Conservation (phyloP, 2,329 filamentous ascomycete genomes). For the Talaromyces sp. region DNA sequence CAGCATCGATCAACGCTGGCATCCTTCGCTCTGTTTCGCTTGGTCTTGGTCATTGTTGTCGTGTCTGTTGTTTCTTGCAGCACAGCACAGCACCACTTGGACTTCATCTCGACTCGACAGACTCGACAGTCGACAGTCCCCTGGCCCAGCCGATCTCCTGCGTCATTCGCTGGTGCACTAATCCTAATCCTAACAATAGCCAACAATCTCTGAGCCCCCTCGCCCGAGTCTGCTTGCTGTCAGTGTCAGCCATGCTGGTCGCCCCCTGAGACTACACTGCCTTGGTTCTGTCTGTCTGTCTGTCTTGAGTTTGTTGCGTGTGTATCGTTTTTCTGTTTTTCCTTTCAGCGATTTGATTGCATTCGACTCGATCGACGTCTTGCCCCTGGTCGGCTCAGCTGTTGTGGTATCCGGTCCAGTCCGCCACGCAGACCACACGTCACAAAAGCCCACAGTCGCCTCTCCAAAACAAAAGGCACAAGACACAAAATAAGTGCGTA, state of each 20-base stretch:
- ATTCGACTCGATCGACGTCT: not conserved
- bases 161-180: not conserved
- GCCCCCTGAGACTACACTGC: not conserved
- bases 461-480: not conserved
- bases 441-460: conserved; percentile 14
- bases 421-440: conserved; percentile 27
- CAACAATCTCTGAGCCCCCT: not conserved
- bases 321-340: conserved; percentile 1
- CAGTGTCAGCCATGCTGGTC: not conserved
- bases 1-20: not conserved
- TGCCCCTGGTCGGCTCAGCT: conserved; percentile 3
- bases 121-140: not conserved
- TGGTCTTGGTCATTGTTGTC: not conserved
- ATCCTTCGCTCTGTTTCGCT: not conserved
- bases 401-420: not conserved
- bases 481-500: not conserved
- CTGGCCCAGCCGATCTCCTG: not conserved
- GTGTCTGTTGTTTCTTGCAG: not conserved
- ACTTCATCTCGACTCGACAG: not conserved
- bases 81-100: too few species aligned
- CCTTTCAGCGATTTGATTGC: not conserved
- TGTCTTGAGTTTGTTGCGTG: not conserved
- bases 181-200: not conserved
- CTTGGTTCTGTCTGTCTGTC: not conserved
- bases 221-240: not conserved